Evolutionary conservation across 352 stramenopile genomes (phyloP).

Genomic region (Peronosclerospora sorghi): DNA sequence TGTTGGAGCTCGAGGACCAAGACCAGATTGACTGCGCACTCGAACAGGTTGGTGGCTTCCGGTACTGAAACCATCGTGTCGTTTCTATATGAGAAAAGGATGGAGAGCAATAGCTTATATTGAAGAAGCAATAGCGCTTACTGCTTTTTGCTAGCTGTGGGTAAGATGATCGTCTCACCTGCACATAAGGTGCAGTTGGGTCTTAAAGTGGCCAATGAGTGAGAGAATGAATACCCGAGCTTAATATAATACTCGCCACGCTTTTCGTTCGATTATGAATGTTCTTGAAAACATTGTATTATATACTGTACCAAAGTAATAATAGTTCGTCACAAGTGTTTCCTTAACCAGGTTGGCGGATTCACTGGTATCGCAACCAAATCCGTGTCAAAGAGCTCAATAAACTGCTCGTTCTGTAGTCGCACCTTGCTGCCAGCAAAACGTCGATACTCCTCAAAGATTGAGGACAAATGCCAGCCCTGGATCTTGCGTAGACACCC

Average conservation of each 20-base stretch:
- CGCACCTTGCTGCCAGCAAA: conserved; percentile 86
- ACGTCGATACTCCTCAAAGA: conserved; percentile 89
- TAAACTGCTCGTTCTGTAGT: conserved; percentile 91
- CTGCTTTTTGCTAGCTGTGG: too few relatives aligned
- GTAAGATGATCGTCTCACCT: not conserved
- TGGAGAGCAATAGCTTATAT: conserved; percentile 1
- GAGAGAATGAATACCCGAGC: too few relatives aligned
- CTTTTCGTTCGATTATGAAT: too few relatives aligned
- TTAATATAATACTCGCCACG: too few relatives aligned
- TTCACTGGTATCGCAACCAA: conserved; percentile 79
- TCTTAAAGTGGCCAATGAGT: too few relatives aligned
- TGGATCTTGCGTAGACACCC: conserved; percentile 88
- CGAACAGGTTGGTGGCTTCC: conserved; percentile 71
- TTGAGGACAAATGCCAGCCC: conserved; percentile 88
- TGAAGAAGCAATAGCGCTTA: conserved; percentile 2
- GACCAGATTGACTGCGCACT: conserved; percentile 97
- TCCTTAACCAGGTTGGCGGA: conserved; percentile 60
- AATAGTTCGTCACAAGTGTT: conserved; percentile 38
- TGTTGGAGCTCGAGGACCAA: conserved; percentile 95
- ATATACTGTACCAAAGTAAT: too few relatives aligned
- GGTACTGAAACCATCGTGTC: conserved; percentile 18
- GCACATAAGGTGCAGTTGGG: too few relatives aligned
- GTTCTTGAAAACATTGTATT: not conserved
- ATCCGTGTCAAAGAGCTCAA: conserved; percentile 91
- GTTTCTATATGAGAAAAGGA: conserved; percentile 7